Evolutionary conservation across 176 grass and related monocot genomes (phyloP).

Genomic region (Pharus latifolius): DNA sequence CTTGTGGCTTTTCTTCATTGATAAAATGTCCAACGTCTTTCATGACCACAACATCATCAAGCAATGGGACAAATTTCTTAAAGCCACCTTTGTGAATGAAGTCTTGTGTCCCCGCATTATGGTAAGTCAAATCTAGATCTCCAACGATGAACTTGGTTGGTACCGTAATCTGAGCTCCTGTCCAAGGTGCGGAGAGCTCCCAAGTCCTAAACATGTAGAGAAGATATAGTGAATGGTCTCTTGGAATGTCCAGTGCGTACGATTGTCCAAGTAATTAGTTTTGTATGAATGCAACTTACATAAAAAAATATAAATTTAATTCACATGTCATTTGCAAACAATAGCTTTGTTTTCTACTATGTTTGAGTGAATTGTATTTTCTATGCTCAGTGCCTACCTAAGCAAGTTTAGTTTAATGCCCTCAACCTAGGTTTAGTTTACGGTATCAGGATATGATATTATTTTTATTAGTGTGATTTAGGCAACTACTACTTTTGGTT

Average conservation of each 20-base stretch:
- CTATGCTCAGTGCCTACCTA: too few species aligned
- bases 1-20: conserved; percentile 46
- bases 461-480: too few species aligned
- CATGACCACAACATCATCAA: conserved; percentile 56
- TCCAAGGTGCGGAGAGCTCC: conserved; percentile 55
- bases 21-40: conserved; percentile 51
- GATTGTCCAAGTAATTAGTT: too few species aligned
- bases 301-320: too few species aligned
- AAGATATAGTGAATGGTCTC: background rate
- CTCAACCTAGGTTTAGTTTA: too few species aligned
- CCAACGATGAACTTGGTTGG: conserved; percentile 56
- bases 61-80: conserved; percentile 47
- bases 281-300: too few species aligned
- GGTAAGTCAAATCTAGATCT: conserved; percentile 49
- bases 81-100: conserved; percentile 54
- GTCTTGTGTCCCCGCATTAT: conserved; percentile 38
- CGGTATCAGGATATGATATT: too few species aligned
- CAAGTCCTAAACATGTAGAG: conserved; percentile 33
- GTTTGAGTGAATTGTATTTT: too few species aligned
- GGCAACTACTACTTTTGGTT: too few species aligned
- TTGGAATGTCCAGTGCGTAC: background rate
- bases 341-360: background rate
- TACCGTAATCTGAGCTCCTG: conserved; percentile 38
- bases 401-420: too few species aligned
- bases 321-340: background rate